Percentiles rank a stretch among this genome's conserved stretches.
Evolutionary conservation across 1,284 basidiomycete genomes (phyloP).

Genomic region (Austroboletus novae-zelandiae): DNA sequence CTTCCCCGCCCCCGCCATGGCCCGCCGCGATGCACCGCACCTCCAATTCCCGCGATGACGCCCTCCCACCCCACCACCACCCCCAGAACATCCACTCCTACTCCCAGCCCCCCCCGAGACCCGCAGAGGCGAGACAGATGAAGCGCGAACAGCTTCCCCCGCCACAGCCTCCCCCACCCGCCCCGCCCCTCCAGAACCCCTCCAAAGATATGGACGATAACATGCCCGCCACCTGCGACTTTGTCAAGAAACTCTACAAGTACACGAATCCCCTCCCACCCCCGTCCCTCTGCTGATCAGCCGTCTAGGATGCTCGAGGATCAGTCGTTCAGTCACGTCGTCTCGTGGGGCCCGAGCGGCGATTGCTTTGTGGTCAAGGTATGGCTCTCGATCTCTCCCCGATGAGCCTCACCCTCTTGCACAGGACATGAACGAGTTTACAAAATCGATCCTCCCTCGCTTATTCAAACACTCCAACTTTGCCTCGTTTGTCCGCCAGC

Average conservation of each 20-base stretch:
- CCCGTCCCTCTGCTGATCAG: constrained; percentile 1
- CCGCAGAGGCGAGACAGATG: constrained; percentile 24
- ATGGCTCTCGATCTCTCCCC: constrained; percentile 5
- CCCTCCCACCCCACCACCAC: constrained; percentile 25
- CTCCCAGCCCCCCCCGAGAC: constrained; percentile 15
- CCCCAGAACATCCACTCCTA: constrained; percentile 18
- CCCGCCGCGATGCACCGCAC: constrained; percentile 30
- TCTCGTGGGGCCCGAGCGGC: constrained; percentile 85
- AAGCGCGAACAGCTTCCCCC: constrained; percentile 30
- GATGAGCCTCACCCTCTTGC: background rate
- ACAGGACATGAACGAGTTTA: constrained; percentile 96
- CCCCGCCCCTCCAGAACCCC: constrained; percentile 12
- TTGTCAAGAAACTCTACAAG: constrained; percentile 95
- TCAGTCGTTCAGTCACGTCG: constrained; percentile 67
- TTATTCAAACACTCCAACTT: constrained; percentile 99
- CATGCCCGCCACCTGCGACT: constrained; percentile 81
- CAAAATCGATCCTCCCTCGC: constrained; percentile 88
- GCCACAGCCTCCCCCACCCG: constrained; percentile 20
- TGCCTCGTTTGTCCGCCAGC: constrained; percentile 88
- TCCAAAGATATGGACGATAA: constrained; percentile 46
- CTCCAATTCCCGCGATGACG: constrained; percentile 39
- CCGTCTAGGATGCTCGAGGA: constrained; percentile 83
- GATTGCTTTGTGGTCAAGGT: constrained; percentile 93
- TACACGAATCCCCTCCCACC: constrained; percentile 34
- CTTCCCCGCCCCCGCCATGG: constrained; percentile 29